Base-by-base conservation (phyloP, 2,329 filamentous ascomycete species). In the Cercospora brassicicola region DNA sequence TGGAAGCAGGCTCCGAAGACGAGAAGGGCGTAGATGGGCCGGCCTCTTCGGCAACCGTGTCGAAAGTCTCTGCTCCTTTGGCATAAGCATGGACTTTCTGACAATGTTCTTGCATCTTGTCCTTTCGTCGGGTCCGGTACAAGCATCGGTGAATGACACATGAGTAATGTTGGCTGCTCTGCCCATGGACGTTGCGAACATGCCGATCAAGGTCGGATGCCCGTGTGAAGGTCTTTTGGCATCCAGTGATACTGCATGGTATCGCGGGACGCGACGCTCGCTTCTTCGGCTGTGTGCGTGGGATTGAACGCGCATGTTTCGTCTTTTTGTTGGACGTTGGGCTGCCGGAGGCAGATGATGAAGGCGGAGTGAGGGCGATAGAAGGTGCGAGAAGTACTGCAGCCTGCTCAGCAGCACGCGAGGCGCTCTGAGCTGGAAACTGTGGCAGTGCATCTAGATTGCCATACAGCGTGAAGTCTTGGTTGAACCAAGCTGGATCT, bases 71-170 rank as follows among this genome's bases (percentile, higher is more conserved):
- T 42, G 48, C 28, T 18, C 62, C 62, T 30, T 33, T 13, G 5
- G 48, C 31, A 26, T 57, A 39, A 4, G 51, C 62, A 33, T 64
- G 62, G 15, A 64, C 62, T 11, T 64, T 64, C 23, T 64, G 62
- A 15, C 62, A 64, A n/a, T 64, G 62, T 20, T 64, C 62, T 64
- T 64, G 62, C 51, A 64, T 57, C 31, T 64, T 64, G 51, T 64
- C 62, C 62, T 57, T 64, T 10, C 62, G 48, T 13, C 62, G 62
- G 4, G 62, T 64, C 18, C 62, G 30, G 51, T 64, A 64, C 4
- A 64, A 23, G 48, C 62, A 64, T 20, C 62, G 31, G 30, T 57
- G 31, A 15, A 23, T 45, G 2, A 28, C 26, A 23, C 62, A 64
- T 28, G 53, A 51, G 51, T 64, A 57, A 15, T 64, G 55, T 15